Evolutionary conservation across 345 rosid species (phyloP).

Genomic region (Litchi chinensis): DNA sequence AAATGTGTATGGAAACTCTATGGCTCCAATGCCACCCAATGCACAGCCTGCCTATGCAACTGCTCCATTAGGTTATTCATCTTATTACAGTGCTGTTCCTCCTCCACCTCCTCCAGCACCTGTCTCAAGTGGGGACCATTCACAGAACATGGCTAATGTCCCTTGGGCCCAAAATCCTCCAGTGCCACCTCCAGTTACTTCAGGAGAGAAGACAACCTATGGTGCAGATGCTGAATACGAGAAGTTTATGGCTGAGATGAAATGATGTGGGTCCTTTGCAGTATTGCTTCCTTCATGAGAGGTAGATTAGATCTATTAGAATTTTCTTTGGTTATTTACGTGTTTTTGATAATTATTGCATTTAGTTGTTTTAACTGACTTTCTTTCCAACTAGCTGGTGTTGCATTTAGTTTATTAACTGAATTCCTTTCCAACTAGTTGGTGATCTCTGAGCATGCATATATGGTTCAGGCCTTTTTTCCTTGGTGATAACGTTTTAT

Average conservation of each 20-base stretch:
- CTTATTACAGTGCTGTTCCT: slow-evolving; percentile 80
- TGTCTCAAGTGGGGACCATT: slow-evolving; percentile 51
- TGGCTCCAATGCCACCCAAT: slow-evolving; percentile 44
- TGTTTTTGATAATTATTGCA: not conserved
- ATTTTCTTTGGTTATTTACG: not conserved
- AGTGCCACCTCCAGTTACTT: slow-evolving; percentile 46
- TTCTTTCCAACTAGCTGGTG: not conserved
- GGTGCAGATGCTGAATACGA: slow-evolving; percentile 90
- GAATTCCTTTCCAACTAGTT: not conserved
- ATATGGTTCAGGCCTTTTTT: not conserved
- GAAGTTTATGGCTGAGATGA: slow-evolving; percentile 98
- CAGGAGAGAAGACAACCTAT: slow-evolving; percentile 58
- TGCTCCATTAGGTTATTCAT: slow-evolving; percentile 57
- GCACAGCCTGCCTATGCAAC: slow-evolving; percentile 62
- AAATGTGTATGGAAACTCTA: slow-evolving; percentile 52
- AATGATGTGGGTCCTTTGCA: slow-evolving; percentile 43
- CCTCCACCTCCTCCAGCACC: slow-evolving; percentile 62
- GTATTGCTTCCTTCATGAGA: slow-evolving; percentile 27
- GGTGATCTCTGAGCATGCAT: slow-evolving; percentile 6
- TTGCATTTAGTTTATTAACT: slow-evolving; percentile 2
- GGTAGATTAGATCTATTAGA: slow-evolving; percentile 45
- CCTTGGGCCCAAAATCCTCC: slow-evolving; percentile 79
- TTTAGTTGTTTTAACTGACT: slow-evolving; percentile 7
- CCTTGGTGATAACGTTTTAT: not conserved
- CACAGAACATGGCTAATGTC: slow-evolving; percentile 59